Base-by-base conservation (phyloP, 164 flowering plant species). In the Stephania japonica region DNA sequence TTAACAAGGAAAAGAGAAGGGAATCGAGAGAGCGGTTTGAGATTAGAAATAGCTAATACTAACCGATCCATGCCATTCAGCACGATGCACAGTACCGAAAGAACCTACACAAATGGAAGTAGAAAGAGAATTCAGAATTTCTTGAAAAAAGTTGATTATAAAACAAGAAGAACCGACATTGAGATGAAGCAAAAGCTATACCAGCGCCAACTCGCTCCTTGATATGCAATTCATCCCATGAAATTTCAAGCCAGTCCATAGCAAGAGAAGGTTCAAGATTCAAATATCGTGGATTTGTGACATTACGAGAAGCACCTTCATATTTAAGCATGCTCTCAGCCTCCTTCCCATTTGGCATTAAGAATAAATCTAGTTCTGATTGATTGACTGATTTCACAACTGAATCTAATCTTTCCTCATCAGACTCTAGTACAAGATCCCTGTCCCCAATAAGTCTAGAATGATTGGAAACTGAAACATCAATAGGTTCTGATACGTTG, bases 11-110 rank as follows among this genome's bases (percentile, higher is more conserved):
- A n/a, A 59, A 59, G 12, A 42, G 6, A 47, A 68, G 24, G 47
- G 47, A 73, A 4, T 73, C 24, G 9, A 66, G 53, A 47, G 8
- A 6, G 44, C 8, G n/a, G 56, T 21, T n/a, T 7, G 7, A 59
- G 63, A 23, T 7, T 8, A 32, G 4, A 21, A 42, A 24, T 44
- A 56, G 56, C 14, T 26, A 63, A 11, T 71, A 89, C 97, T 85
- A 69, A 94, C 97, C 86, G 99, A 94, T 84, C 98, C 97, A 90
- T 95, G 93, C 99, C 99, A 95, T 82, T 95, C 99, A 81, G 98
- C 97, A 69, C 88, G 99, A 81, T 93, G 96, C 75, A 95, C 99
- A 11, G 96, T 95, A 64, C 99, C 99, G 83, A 93, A 95, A 42
- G 99, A 95, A 75, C 99, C 99, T 93, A 82, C 65, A 77, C 66